Percentiles rank a stretch among this genome's conserved stretches.
phyloP scores from a whole-genome alignment of 176 grass and related monocot species.

The Tuctoria greenei region DNA sequence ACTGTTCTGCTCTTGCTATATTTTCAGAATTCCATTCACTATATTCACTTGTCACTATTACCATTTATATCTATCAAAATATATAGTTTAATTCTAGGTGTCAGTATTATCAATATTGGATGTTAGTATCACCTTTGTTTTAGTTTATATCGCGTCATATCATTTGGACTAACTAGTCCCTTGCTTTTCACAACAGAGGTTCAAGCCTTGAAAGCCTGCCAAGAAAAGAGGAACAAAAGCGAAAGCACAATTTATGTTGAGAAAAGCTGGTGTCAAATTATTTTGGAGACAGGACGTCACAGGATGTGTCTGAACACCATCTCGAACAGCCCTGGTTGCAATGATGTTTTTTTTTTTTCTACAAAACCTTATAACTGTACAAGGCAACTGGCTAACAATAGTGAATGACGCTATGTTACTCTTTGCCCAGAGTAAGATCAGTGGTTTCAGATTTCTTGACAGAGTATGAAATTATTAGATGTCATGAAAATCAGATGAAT shows the following conservation, averaged over 20 bases:
- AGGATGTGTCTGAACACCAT: not conserved
- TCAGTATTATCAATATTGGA: not conserved
- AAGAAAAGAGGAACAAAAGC: conserved; percentile 46
- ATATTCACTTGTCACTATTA: not conserved
- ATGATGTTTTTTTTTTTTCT: not conserved
- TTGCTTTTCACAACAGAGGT: conserved; percentile 37
- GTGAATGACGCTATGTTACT: not conserved
- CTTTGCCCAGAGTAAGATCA: not conserved
- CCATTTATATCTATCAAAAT: too few species aligned
- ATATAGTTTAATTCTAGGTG: too few species aligned
- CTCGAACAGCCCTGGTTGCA: not conserved
- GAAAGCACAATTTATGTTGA: not conserved
- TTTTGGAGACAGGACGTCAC: not conserved
- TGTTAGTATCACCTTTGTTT: not conserved
- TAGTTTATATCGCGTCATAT: not conserved
- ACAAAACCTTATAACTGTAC: not conserved
- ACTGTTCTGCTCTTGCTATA: too few species aligned
- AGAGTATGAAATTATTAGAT: not conserved
- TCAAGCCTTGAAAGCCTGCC: conserved; percentile 56
- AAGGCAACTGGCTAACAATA: not conserved
- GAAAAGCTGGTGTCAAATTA: not conserved
- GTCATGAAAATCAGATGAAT: not conserved
- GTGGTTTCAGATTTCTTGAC: not conserved
- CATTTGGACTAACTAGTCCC: not conserved
- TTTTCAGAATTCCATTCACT: too few species aligned